Evolutionary conservation across 2,329 filamentous ascomycete species (phyloP).

Genomic region (Didymellaceae sp.): DNA sequence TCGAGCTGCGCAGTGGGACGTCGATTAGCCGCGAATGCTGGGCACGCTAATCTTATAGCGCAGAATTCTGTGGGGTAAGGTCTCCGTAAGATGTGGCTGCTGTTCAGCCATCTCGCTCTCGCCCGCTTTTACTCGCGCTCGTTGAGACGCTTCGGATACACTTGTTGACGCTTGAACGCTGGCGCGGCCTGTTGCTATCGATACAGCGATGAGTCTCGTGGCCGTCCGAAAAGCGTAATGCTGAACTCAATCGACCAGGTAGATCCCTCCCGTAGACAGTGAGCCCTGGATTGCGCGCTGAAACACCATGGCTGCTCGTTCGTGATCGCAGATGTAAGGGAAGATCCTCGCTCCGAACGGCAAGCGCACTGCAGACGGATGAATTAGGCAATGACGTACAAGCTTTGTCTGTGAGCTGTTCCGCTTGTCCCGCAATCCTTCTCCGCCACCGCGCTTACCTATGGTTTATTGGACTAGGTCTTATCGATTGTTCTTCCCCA

Average conservation of each 20-base stretch:
- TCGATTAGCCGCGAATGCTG: slow-evolving; percentile 17
- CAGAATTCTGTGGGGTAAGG: slow-evolving; percentile 16
- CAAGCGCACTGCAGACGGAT: not conserved
- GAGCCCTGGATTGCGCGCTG: slow-evolving; percentile 10
- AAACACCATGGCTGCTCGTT: slow-evolving; percentile 9
- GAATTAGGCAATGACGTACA: slow-evolving; percentile 10
- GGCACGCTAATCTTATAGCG: slow-evolving; percentile 6
- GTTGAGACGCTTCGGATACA: slow-evolving; percentile 18
- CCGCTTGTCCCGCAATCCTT: slow-evolving; percentile 7
- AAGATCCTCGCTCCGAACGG: slow-evolving; percentile 1
- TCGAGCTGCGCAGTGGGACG: slow-evolving; percentile 6
- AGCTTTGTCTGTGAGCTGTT: slow-evolving; percentile 8
- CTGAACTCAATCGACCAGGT: not conserved
- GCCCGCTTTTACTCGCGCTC: slow-evolving; percentile 13
- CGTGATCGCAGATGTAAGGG: slow-evolving; percentile 2
- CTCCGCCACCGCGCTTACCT: slow-evolving; percentile 12
- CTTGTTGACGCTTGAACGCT: slow-evolving; percentile 16
- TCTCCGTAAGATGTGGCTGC: slow-evolving; percentile 13
- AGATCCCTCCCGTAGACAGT: slow-evolving; percentile 4
- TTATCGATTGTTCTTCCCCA: slow-evolving; percentile 10
- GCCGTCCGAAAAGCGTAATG: slow-evolving; percentile 7
- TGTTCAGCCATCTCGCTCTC: slow-evolving; percentile 12
- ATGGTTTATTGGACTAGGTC: slow-evolving; percentile 6
- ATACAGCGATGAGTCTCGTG: slow-evolving; percentile 9
- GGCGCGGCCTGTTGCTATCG: slow-evolving; percentile 17